phyloP scores from a whole-genome alignment of 805 yeast genomes.

The Ogataea paraovalis region DNA sequence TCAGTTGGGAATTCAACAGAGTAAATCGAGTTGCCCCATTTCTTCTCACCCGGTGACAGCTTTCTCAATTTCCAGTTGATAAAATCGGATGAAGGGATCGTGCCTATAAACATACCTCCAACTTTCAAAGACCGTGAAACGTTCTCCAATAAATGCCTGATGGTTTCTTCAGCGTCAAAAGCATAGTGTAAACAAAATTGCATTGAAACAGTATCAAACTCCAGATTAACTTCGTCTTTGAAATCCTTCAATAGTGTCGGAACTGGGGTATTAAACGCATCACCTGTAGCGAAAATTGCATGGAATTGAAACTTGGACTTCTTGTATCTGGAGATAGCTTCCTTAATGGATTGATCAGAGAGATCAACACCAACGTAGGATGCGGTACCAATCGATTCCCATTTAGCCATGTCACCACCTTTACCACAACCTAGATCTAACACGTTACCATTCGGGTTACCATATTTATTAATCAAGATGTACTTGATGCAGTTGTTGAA shows the following conservation, averaged over 20 bases:
- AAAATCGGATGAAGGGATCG: constrained; percentile 88
- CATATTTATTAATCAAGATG: constrained; percentile 70
- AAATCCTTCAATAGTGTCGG: constrained; percentile 66
- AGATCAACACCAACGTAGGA: constrained; percentile 90
- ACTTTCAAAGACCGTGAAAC: constrained; percentile 68
- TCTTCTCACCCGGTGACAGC: constrained; percentile 45
- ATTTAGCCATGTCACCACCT: constrained; percentile 94
- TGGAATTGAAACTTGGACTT: constrained; percentile 41
- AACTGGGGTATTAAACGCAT: constrained; percentile 71
- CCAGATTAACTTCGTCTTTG: constrained; percentile 60
- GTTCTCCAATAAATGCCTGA: constrained; percentile 66
- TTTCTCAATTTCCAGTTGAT: constrained; percentile 63
- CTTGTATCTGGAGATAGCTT: constrained; percentile 73
- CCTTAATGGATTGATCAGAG: constrained; percentile 80
- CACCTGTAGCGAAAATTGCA: constrained; percentile 86
- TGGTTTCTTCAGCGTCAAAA: constrained; percentile 78
- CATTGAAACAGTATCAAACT: constrained; percentile 83
- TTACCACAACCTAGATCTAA: constrained; percentile 95
- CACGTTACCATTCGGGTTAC: constrained; percentile 51
- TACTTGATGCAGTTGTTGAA: constrained; percentile 92
- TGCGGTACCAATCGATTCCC: constrained; percentile 67
- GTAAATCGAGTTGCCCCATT: constrained; percentile 85
- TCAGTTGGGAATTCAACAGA: constrained; percentile 74
- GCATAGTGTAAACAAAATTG: constrained; percentile 97
- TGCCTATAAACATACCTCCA: constrained; percentile 90